Conservation (phyloP, 169 alveolate genomes). For the Plasmodium coatneyi region DNA sequence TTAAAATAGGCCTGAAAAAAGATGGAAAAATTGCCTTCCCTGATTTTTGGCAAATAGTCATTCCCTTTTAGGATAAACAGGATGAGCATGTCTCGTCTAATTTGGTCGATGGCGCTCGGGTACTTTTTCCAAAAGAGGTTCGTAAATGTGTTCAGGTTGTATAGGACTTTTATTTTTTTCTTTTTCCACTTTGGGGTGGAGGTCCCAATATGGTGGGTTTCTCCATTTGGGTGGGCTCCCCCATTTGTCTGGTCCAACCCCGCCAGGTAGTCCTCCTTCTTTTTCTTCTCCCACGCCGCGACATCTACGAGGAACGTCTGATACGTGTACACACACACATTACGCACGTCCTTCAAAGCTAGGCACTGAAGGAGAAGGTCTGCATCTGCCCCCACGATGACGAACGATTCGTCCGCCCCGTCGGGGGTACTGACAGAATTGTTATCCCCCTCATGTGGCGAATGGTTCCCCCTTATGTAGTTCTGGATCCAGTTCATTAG, state of each 20-base stretch:
- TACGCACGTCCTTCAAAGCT: conserved; percentile 70
- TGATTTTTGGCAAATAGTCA: conserved; percentile 80
- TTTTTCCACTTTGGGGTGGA: background rate
- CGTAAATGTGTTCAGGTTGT: conserved; percentile 50
- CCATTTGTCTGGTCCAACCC: background rate
- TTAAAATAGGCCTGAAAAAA: conserved; percentile 78
- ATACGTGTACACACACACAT: conserved; percentile 76
- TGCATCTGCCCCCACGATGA: conserved; percentile 81
- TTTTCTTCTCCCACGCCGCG: background rate
- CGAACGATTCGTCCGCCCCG: conserved; percentile 62
- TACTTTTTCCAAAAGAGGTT: conserved; percentile 59
- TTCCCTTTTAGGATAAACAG: conserved; percentile 79
- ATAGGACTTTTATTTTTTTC: conserved; percentile 59
- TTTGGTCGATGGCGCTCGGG: conserved; percentile 23
- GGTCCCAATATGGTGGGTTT: background rate
- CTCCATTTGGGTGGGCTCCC: background rate
- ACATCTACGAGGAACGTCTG: conserved; percentile 36
- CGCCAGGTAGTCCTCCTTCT: conserved; percentile 52
- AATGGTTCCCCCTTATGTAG: background rate
- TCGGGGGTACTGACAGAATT: background rate
- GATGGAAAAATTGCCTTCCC: conserved; percentile 75
- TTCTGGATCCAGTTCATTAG: conserved; percentile 78
- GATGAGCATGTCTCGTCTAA: conserved; percentile 73
- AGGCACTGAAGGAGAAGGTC: conserved; percentile 78
- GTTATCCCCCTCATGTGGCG: background rate